Conservation (phyloP, 331 rosid species). For the Dryas integrifolia region DNA sequence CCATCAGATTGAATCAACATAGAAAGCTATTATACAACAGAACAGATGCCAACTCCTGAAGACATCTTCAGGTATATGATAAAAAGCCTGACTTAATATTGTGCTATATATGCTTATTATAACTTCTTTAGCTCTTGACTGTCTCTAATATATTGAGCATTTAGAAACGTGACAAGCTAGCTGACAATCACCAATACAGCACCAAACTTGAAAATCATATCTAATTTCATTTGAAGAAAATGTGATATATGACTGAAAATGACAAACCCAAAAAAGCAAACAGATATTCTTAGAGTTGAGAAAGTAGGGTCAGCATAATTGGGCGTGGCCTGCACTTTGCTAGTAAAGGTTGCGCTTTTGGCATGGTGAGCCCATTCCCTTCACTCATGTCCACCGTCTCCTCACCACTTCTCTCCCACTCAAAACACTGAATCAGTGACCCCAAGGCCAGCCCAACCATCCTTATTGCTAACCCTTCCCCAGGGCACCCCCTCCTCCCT, state of each 20-base stretch:
- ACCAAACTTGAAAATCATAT: too few relatives aligned
- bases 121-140: too few relatives aligned
- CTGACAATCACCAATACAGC: too few relatives aligned
- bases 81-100: too few relatives aligned
- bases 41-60: too few relatives aligned
- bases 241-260: not conserved
- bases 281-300: slow-evolving; percentile 10
- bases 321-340: slow-evolving; percentile 36
- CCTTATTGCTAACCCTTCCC: slow-evolving; percentile 29
- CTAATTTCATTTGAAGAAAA: too few relatives aligned
- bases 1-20: too few relatives aligned
- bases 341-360: slow-evolving; percentile 33
- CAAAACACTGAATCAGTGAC: slow-evolving; percentile 34
- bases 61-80: too few relatives aligned
- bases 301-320: slow-evolving; percentile 18
- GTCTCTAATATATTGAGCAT: too few relatives aligned
- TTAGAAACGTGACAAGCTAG: too few relatives aligned
- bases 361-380: slow-evolving; percentile 34
- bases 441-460: slow-evolving; percentile 35
- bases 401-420: slow-evolving; percentile 33
- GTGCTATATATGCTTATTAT: too few relatives aligned
- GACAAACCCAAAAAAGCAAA: not conserved
- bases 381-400: slow-evolving; percentile 33
- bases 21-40: too few relatives aligned
- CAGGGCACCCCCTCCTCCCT: slow-evolving; percentile 47